Evolutionary conservation across 2,329 filamentous ascomycete genomes (phyloP).

Genomic region (Ophiocordyceps polyrhachis-furcata): DNA sequence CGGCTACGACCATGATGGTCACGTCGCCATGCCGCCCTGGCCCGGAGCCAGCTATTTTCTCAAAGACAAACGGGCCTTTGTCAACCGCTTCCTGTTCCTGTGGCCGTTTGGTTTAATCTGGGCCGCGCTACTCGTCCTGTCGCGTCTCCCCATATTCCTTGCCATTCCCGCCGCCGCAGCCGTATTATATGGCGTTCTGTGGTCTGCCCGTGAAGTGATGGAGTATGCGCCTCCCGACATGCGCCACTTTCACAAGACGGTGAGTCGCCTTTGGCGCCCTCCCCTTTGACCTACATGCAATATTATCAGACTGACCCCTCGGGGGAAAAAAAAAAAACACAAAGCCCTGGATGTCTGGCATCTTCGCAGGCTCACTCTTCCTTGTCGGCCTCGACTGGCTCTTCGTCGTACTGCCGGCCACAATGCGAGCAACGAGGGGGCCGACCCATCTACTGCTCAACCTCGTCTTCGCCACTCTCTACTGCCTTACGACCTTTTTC

Average conservation of each 20-base stretch:
- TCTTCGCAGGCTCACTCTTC: slow-evolving; percentile 77
- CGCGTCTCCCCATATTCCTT: slow-evolving; percentile 53
- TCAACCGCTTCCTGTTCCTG: slow-evolving; percentile 74
- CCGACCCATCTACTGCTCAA: slow-evolving; percentile 51
- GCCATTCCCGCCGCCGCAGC: slow-evolving; percentile 55
- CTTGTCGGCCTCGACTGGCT: slow-evolving; percentile 63
- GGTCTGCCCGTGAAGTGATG: slow-evolving; percentile 56
- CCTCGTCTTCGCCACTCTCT: slow-evolving; percentile 48
- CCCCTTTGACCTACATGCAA: neutral
- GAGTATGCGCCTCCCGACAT: slow-evolving; percentile 75
- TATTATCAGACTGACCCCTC: neutral
- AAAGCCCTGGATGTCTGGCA: slow-evolving; percentile 72
- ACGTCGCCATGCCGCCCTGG: slow-evolving; percentile 48
- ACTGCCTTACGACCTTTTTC: slow-evolving; percentile 59
- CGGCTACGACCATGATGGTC: slow-evolving; percentile 66
- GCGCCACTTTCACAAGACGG: slow-evolving; percentile 76
- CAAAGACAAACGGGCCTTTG: slow-evolving; percentile 59
- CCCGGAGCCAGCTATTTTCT: slow-evolving; percentile 54
- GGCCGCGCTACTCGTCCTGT: slow-evolving; percentile 50
- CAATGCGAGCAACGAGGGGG: slow-evolving; percentile 6
- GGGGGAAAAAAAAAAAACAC: too few relatives aligned
- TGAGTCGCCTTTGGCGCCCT: slow-evolving; percentile 23
- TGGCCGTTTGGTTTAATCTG: slow-evolving; percentile 70
- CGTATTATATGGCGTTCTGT: slow-evolving; percentile 54
- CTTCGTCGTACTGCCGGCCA: slow-evolving; percentile 44